These are phyloP conservation scores for Henckelia pumila DNA, from an alignment of 257 asterid genomes.

Conservation along the genomic window DNA sequence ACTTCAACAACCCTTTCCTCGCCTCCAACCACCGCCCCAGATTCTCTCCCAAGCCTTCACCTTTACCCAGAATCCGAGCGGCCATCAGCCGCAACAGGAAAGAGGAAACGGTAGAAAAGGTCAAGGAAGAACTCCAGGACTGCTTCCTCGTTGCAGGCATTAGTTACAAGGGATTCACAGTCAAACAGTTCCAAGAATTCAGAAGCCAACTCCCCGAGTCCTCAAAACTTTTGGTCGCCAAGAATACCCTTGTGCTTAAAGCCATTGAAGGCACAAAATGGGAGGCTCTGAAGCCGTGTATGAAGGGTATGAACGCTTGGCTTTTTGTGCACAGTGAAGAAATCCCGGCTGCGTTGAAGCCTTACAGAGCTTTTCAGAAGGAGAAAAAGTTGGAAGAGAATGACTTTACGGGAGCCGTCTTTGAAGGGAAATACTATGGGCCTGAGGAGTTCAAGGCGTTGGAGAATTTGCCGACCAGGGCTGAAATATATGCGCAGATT, in stretches of 20 bases:
- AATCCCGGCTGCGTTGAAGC: slow-evolving; percentile 90
- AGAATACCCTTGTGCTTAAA: slow-evolving; percentile 75
- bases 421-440: slow-evolving; percentile 83
- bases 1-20: slow-evolving; percentile 52
- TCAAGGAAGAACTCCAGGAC: slow-evolving; percentile 61
- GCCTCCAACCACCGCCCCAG: slow-evolving; percentile 32
- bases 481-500: slow-evolving; percentile 65
- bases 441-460: slow-evolving; percentile 71
- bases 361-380: slow-evolving; percentile 75
- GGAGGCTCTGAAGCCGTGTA: slow-evolving; percentile 85
- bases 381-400: slow-evolving; percentile 79
- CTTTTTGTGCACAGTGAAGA: slow-evolving; percentile 83
- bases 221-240: slow-evolving; percentile 79
- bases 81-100: slow-evolving; percentile 89
- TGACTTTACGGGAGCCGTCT: slow-evolving; percentile 86
- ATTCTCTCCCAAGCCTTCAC: slow-evolving; percentile 26
- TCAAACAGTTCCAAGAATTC: slow-evolving; percentile 71
- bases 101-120: slow-evolving; percentile 81
- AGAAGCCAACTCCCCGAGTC: slow-evolving; percentile 72
- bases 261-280: slow-evolving; percentile 86
- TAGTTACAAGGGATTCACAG: slow-evolving; percentile 82
- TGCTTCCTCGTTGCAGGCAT: slow-evolving; percentile 87
- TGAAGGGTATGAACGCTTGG: slow-evolving; percentile 98
- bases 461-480: slow-evolving; percentile 76
- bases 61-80: slow-evolving; percentile 46